Evolutionary conservation across 2,329 filamentous ascomycete genomes (phyloP).

Genomic region (Cytospora schulzeri): DNA sequence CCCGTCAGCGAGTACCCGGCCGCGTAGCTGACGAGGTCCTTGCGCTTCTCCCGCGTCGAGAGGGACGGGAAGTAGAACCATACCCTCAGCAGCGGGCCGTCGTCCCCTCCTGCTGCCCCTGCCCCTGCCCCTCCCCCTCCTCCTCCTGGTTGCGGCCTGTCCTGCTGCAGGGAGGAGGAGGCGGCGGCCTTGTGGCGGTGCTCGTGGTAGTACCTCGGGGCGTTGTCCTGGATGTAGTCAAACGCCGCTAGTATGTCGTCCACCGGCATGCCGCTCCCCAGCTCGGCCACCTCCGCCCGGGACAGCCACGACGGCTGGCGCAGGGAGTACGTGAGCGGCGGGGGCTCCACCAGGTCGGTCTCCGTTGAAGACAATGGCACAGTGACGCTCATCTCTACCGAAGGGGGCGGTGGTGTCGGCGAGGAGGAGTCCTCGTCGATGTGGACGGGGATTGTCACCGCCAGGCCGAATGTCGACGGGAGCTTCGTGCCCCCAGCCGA

Average conservation of each 20-base stretch:
- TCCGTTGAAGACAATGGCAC: slow-evolving; percentile 14
- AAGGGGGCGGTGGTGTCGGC: background rate
- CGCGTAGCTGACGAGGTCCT: slow-evolving; percentile 58
- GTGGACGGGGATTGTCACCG: slow-evolving; percentile 17
- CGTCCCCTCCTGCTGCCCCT: background rate
- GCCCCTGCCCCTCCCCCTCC: background rate
- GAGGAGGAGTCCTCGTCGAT: background rate
- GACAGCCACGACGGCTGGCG: slow-evolving; percentile 26
- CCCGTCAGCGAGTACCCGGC: slow-evolving; percentile 56
- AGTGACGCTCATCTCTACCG: slow-evolving; percentile 19
- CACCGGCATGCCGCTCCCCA: slow-evolving; percentile 16
- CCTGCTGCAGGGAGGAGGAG: background rate
- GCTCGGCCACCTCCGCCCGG: slow-evolving; percentile 21
- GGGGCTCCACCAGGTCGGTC: slow-evolving; percentile 2
- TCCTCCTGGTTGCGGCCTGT: background rate
- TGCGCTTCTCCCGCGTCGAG: slow-evolving; percentile 59
- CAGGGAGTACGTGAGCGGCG: slow-evolving; percentile 14
- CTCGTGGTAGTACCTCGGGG: background rate
- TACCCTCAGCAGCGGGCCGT: slow-evolving; percentile 47
- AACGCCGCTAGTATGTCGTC: slow-evolving; percentile 22
- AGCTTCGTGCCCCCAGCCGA: background rate
- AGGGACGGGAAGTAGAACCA: slow-evolving; percentile 68
- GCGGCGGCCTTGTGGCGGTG: background rate
- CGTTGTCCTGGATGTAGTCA: slow-evolving; percentile 22
- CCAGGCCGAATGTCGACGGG: slow-evolving; percentile 15